Base-by-base conservation (phyloP, 192 early-diverging fungal species). In the Umbelopsis sp. region DNA sequence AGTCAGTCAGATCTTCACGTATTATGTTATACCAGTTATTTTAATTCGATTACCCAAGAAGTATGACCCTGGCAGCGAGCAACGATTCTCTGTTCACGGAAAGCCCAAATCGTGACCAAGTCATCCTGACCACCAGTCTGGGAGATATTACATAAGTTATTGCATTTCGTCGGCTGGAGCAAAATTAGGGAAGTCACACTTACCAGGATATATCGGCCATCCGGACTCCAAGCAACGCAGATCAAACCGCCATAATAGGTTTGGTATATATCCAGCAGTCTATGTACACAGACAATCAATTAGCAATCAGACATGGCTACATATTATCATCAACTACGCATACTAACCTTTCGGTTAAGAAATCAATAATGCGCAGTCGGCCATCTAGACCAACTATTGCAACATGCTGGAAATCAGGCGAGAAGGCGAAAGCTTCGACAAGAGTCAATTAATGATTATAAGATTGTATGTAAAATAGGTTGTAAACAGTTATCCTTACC, bases 71-170 rank as follows among this genome's bases (percentile, higher is more conserved):
- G 92, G 73, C 95, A 95, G 6, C 97, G 83, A 2, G 95, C 95
- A 18, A 97, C 84, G 22, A 97, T 88, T 4, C 87, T 76, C 46
- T 89, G 88, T 41, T 91, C 91, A 52, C 90, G 81, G 78, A 95
- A 93, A 10, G 89, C 88, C 94, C 93, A 98, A 11, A 99, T 86
- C 4, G 93, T 93, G 3, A 99, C 82, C 16, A 97, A 67, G 71
- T 99, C 96, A 80, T 99, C 97, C 70, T 99, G 94, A 0, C 96
- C 95, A 37, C 97, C 95, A 1, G 91, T 87, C 75, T 86, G 71
- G 18, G 18, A 68, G 12, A 0, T 21, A 33, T 49, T 51, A 66
- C 41, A 66, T 44, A 52, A 58, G 12, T 6, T 2, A 6, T 49
- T 12, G 21, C 10, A 10, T 33, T 64, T 64, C 37, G 10, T 64